Conservation (phyloP, 2,329 filamentous ascomycete genomes). For the Exophiala sp. region DNA sequence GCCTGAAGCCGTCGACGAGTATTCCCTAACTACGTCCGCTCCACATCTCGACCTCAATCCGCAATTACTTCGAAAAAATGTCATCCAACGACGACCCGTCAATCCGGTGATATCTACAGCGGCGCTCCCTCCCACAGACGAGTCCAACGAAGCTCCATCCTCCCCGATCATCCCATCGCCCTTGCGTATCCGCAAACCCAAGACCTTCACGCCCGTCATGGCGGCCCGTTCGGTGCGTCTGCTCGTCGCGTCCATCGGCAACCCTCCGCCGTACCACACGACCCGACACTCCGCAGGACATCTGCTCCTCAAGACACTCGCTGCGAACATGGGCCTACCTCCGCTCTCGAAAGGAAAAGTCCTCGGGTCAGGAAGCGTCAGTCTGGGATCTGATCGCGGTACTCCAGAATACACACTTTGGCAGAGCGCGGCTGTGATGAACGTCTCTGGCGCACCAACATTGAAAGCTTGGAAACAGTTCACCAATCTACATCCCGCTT, state of each 20-base stretch:
- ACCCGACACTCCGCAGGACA: constrained; percentile 89
- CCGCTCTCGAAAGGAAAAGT: constrained; percentile 47
- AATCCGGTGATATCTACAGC: constrained; percentile 5
- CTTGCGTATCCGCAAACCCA: constrained; percentile 16
- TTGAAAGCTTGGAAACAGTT: constrained; percentile 62
- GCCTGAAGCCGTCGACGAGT: constrained; percentile 14
- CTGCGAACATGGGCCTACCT: constrained; percentile 51
- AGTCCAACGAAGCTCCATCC: background rate
- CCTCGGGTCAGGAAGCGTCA: constrained; percentile 50
- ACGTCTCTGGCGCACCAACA: constrained; percentile 71
- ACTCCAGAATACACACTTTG: constrained; percentile 62
- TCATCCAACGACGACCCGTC: constrained; percentile 15
- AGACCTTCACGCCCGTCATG: background rate
- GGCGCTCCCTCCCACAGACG: background rate
- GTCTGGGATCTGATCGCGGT: constrained; percentile 42
- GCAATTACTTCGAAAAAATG: constrained; percentile 8
- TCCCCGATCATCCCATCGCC: constrained; percentile 16
- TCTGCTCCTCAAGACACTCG: constrained; percentile 64
- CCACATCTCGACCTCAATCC: background rate
- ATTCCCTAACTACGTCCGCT: background rate
- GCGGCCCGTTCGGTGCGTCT: constrained; percentile 46
- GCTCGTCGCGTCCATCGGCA: constrained; percentile 83
- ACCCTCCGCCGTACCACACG: constrained; percentile 69
- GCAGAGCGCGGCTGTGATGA: constrained; percentile 79
- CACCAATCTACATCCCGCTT: constrained; percentile 27